Base-by-base conservation (phyloP, 495 filamentous ascomycete genomes). In the Cryomyces minteri region DNA sequence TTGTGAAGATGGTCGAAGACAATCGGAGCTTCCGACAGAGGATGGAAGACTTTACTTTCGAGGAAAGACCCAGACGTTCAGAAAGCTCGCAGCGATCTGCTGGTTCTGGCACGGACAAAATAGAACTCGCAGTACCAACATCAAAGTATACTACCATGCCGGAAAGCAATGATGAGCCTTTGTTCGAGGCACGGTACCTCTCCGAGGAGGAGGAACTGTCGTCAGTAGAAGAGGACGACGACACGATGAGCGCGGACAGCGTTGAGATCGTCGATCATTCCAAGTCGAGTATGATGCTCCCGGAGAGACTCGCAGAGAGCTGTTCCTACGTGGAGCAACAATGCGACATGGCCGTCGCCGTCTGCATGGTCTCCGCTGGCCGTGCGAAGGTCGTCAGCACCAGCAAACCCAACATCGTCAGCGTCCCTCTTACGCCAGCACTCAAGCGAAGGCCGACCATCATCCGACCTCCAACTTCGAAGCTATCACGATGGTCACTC, bases 121-220 rank as follows among this genome's bases (percentile, higher is more conserved):
- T 2, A 25, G 18, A 25, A 25, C 18, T 25, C 18, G 18, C 18
- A 25, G 18, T 25, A 25, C 18, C 18, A 25, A 25, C 18, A 25
- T 25, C 18, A 25, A 25, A 25, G 2, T 25, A 1, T 2, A 25
- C 18, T 25, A 25, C 18, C 18, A 25, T 25, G 18, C 18, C 18
- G 18, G 18, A 25, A 25, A 25, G 1, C 40, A 45, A 9, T 25
- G 45, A 48, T 30, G 49, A 48, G 39, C 45, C 42, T 11, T 18
- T 49, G n/a, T 52, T 43, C 38, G 45, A 34, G 40, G 40, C 32
- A n/a, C 41, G 43, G 32, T 55, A 52, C 18, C 39, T 43, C 18
- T 55, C 52, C 6, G 48, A 51, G n/a, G 52, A 54, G 36, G 52
- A 54, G 28, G 38, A 45, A n/a, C 44, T 48, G 5, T 54, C 52